Percentiles rank a stretch among this genome's conserved stretches.
Conservation (phyloP, 2,329 filamentous ascomycete genomes). For the Fusarium sp. region DNA sequence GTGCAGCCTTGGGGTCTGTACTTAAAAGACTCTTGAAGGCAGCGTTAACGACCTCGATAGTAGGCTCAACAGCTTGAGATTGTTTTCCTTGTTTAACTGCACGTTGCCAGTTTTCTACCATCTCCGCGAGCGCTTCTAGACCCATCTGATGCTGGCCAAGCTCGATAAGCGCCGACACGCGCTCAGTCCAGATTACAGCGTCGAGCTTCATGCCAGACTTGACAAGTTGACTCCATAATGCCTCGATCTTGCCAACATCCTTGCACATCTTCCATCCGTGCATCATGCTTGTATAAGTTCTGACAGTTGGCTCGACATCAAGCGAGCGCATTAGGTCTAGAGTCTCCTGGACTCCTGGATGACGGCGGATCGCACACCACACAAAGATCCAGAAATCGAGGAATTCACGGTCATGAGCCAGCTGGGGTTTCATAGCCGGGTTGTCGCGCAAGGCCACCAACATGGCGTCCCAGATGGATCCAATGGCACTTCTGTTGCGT, state of each 20-base stretch:
- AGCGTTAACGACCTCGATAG: slow-evolving; percentile 73
- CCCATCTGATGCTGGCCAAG: slow-evolving; percentile 63
- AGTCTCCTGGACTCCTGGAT: slow-evolving; percentile 46
- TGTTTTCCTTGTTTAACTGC: slow-evolving; percentile 45
- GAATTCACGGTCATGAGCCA: slow-evolving; percentile 48
- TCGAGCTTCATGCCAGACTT: slow-evolving; percentile 69
- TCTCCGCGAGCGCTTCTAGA: slow-evolving; percentile 71
- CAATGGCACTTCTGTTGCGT: slow-evolving; percentile 44
- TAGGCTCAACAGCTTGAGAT: slow-evolving; percentile 62
- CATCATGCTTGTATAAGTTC: slow-evolving; percentile 79
- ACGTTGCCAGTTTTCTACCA: slow-evolving; percentile 68
- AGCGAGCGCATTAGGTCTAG: slow-evolving; percentile 56
- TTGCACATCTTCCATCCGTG: slow-evolving; percentile 71
- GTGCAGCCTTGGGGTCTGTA: slow-evolving; percentile 59
- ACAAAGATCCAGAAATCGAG: slow-evolving; percentile 54
- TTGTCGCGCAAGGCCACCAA: slow-evolving; percentile 37
- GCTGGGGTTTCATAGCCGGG: slow-evolving; percentile 37
- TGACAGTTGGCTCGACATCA: slow-evolving; percentile 66
- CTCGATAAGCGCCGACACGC: slow-evolving; percentile 72
- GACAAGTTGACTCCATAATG: slow-evolving; percentile 73
- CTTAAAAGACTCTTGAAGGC: slow-evolving; percentile 71
- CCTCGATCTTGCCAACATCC: slow-evolving; percentile 68
- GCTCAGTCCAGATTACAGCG: slow-evolving; percentile 72
- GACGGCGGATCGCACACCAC: slow-evolving; percentile 49
- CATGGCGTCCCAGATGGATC: slow-evolving; percentile 49